Conservation (phyloP, 2,329 filamentous ascomycete genomes). For the Coccinonectria pachysandricola region DNA sequence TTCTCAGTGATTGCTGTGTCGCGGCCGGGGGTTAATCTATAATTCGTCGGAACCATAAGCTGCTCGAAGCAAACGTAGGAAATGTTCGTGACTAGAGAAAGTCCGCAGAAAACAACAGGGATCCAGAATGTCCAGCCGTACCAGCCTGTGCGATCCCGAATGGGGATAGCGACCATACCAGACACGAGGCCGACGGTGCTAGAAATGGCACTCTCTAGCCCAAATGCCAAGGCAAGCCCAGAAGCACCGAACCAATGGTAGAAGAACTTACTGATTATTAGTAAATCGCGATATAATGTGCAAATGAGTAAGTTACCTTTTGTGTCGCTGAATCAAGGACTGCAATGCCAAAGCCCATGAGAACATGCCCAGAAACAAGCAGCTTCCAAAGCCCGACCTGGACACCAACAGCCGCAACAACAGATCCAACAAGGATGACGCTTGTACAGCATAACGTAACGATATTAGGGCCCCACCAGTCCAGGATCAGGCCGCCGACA, state of each 20-base stretch:
- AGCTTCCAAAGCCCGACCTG: slow-evolving; percentile 12
- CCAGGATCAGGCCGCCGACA: slow-evolving; percentile 12
- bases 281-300: too few species aligned
- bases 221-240: slow-evolving; percentile 14
- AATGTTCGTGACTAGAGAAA: slow-evolving; percentile 10
- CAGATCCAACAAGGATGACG: slow-evolving; percentile 12
- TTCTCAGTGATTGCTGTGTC: slow-evolving; percentile 6
- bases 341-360: slow-evolving; percentile 16
- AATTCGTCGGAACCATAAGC: slow-evolving; percentile 4
- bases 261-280: too few species aligned
- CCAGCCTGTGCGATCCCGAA: slow-evolving; percentile 13
- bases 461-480: slow-evolving; percentile 16
- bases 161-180: slow-evolving; percentile 15
- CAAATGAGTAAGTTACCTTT: slow-evolving; percentile 4
- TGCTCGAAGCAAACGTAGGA: slow-evolving; percentile 14
- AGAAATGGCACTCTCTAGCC: slow-evolving; percentile 14
- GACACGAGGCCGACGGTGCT: slow-evolving; percentile 13
- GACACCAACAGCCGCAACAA: slow-evolving; percentile 11
- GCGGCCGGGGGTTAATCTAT: slow-evolving; percentile 7
- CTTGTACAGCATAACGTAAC: slow-evolving; percentile 12
- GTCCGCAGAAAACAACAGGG: slow-evolving; percentile 12
- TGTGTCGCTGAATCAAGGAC: slow-evolving; percentile 13
- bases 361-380: slow-evolving; percentile 11
- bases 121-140: slow-evolving; percentile 18
- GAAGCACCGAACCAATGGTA: slow-evolving; percentile 17